A percentile compares a stretch with the other conserved stretches of the same genome.
These are phyloP conservation scores for Diaporthe ampelina DNA, from an alignment of 2,329 filamentous ascomycete species.

Conservation along the genomic window DNA sequence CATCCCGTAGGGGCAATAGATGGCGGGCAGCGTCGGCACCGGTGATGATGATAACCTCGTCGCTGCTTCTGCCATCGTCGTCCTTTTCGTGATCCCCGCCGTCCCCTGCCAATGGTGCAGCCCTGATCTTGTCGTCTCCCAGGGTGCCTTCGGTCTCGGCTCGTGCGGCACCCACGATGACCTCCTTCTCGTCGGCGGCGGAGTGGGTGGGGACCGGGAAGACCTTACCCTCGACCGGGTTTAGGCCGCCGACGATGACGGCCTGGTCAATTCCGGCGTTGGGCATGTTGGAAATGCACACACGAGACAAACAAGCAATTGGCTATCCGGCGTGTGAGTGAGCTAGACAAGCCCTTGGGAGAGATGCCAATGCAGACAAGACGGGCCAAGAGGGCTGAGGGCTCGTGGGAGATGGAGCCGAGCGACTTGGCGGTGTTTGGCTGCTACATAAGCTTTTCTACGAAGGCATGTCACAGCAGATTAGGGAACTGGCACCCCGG, in stretches of 20 bases:
- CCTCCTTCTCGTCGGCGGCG: constrained; percentile 50
- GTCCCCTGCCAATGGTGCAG: constrained; percentile 41
- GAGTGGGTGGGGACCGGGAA: constrained; percentile 48
- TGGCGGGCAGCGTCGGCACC: constrained; percentile 64
- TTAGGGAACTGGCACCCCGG: not conserved
- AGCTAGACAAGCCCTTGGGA: constrained; percentile 17
- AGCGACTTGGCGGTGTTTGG: constrained; percentile 4
- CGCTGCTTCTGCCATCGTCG: constrained; percentile 44
- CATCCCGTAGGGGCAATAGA: constrained; percentile 64
- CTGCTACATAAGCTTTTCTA: constrained; percentile 19
- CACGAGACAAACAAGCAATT: constrained; percentile 4
- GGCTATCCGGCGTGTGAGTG: constrained; percentile 3
- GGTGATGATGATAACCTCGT: constrained; percentile 63
- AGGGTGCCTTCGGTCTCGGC: constrained; percentile 27
- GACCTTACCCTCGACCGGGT: constrained; percentile 50
- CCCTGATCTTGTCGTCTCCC: constrained; percentile 44
- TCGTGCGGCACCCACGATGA: constrained; percentile 39
- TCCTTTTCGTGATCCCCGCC: constrained; percentile 49
- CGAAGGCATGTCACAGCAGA: not conserved
- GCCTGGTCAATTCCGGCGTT: constrained; percentile 41
- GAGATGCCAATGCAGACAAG: constrained; percentile 6
- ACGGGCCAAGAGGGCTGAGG: not conserved
- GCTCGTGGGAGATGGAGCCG: not conserved
- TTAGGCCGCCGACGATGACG: constrained; percentile 47
- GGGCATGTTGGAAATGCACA: constrained; percentile 17